Evolutionary conservation across 1,284 basidiomycete species (phyloP), one percentile per base, ranked within the genome.

Genomic region (Sporisorium sorghi): DNA sequence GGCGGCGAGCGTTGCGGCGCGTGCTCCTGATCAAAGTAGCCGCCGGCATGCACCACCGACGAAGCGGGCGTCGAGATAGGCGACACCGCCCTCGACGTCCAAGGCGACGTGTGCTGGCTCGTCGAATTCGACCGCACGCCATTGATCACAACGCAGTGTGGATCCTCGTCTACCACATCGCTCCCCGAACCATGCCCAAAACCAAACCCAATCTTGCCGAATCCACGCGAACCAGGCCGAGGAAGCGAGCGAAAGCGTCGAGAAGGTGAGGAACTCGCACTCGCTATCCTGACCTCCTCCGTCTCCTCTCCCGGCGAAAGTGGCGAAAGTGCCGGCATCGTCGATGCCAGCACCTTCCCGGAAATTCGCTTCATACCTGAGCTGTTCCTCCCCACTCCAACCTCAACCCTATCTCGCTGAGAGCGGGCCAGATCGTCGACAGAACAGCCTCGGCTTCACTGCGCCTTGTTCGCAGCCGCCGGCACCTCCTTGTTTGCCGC

Each of bases 401-500:
- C 35, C 48, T 30, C 44, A 24, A 32, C 33, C 61, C 17, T 4
- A n/a, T 50, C 21, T 26, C 23, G 17, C 21, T 28, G 17, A 26
- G 33, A 39, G 26, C 44, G 39, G 50, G 46, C 53, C 26, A 30
- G 43, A 35, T 65, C 58, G 49, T 59, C 65, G 71, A 73, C 61
- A 33, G 61, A 67, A 73, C 58, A 67, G 71, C 57, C 64, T 63
- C 65, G 59, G 53, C 59, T 61, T 73, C 71, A 73, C 50, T 57
- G 43, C 35, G 52, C 50, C 50, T 61, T 57, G 32, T 26, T 23
- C 19, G n/a, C n/a, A n/a, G n/a, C n/a, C n/a, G 51, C 39, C 28
- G 51, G 15, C 14, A 47, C 60, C 49, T 58, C 60, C 58, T 64
- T 70, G 28, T 32, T 58, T 26, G 44, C 40, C 0, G 14, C 60